Base-by-base conservation (phyloP, 805 yeast species). In the Middelhovenomyces tepae region DNA sequence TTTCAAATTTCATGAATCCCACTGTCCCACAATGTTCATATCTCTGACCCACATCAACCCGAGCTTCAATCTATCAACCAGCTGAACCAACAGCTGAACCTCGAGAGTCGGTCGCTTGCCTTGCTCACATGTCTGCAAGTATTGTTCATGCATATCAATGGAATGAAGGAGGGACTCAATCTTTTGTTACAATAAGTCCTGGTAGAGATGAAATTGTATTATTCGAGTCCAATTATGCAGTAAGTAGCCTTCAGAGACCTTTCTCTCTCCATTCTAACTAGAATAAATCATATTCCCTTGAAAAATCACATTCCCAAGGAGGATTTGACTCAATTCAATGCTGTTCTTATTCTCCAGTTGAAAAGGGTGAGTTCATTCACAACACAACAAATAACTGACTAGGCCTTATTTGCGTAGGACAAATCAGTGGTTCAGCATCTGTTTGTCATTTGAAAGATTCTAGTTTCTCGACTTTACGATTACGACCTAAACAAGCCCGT, bases 191-290 rank as follows among this genome's bases (percentile, higher is more conserved):
- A 0, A 77, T 79, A 5, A 78, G 74, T 42, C 91, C 94, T 2
- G 67, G 82, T 18, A 77, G 93, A 2, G 95, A 86, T 51, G 89
- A 80, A 45, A 77, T 84, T 2, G 60, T 78, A 0, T 63, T 82
- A 7, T 60, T 68, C 41, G 61, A 62, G 20, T 40, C 46, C 4
- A 23, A 18, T 4, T 28, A 38, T 36, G 37, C 36, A 9, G 42
- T 19, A 18, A 28, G 31, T 13, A 20, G n/a, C 17, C 13, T 34
- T 27, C 8, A 22, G 22, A 21, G 22, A 32, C 6, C 27, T 23
- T 18, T 17, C 13, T 4, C 14, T 14, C 7, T 2, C 26, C 8
- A 17, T 18, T 9, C 26, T 29, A 10, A 18, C 32, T 7, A 16
- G 8, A 39, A 24, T 22, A 16, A 33, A 8, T n/a, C 23, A 5